Conservation (phyloP, 2,329 filamentous ascomycete species). For the Thelonectria olida region DNA sequence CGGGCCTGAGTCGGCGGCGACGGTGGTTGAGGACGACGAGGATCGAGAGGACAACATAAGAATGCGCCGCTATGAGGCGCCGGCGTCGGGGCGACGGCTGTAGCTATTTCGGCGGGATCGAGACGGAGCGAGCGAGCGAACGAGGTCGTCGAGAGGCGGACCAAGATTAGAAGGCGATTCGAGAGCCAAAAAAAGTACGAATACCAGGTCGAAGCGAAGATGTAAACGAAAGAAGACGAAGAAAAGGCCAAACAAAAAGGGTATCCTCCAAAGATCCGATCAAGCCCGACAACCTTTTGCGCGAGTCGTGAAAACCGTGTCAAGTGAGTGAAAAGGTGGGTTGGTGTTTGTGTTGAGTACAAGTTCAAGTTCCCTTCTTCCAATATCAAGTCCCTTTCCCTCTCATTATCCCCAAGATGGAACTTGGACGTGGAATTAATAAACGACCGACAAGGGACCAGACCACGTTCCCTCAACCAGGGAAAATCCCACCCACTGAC, state of each 20-base stretch:
- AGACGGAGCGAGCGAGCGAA: background rate
- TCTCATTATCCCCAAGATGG: too few relatives aligned
- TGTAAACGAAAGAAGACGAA: background rate
- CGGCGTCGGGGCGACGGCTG: constrained; percentile 37
- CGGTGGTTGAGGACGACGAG: constrained; percentile 42
- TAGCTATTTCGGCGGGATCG: constrained; percentile 22
- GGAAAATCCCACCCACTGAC: constrained; percentile 36
- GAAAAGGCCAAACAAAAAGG: background rate
- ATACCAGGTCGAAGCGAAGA: background rate
- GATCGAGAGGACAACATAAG: constrained; percentile 32
- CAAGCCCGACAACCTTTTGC: background rate
- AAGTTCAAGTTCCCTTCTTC: too few relatives aligned
- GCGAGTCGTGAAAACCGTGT: background rate
- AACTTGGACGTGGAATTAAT: constrained; percentile 33
- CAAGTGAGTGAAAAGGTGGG: background rate
- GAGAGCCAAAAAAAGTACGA: background rate
- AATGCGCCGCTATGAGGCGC: constrained; percentile 35
- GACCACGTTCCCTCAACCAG: constrained; percentile 40
- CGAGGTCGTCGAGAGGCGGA: constrained; percentile 5
- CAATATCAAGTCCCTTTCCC: too few relatives aligned
- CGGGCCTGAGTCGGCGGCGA: constrained; percentile 49
- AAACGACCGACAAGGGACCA: constrained; percentile 41
- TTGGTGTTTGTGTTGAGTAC: background rate
- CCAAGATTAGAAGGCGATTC: constrained; percentile 2
- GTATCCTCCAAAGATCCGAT: background rate